Evolutionary conservation across 495 filamentous ascomycete species (phyloP), one percentile per base, ranked within the genome.

Genomic region (Friedmanniomyces endolithicus): DNA sequence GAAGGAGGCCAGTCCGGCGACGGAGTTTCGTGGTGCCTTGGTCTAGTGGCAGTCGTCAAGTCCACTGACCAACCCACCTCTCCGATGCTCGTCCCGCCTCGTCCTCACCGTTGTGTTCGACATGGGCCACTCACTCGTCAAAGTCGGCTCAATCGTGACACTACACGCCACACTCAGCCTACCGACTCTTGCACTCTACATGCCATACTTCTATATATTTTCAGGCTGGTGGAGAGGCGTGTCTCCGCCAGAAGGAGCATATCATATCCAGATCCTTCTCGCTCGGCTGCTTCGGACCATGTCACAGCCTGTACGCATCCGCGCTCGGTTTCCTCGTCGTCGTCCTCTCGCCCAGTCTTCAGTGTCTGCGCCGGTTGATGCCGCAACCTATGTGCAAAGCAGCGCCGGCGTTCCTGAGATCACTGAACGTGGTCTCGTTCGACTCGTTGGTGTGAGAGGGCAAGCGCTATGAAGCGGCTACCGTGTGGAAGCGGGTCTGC

Each of bases 11-110:
- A 50, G 49, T 8, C 12, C 11, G 58, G 29, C 37, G 31, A 54
- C 24, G 59, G 43, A 12, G 23, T 62, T 0, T 51, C 51, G 7
- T 62, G 41, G 31, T 47, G 22, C 35, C 50, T 62, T 25, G 55
- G 59, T 3, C 53, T 55, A 17, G 19, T 49, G 11, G 14, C 29
- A 7, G 7, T 33, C 23, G 57, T 48, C 12, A 50, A 49, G 22
- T 50, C 19, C 39, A n/a, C 45, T 43, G 12, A 29, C 14, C 48
- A 27, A 46, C 19, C 35, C 25, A 29, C n/a, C n/a, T 29, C 12
- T 41, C 7, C 17, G 6, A 23, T 53, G 35, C 23, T 23, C 3
- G 6, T 9, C 55, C 11, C 7, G 49, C 35, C 9, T 43, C 22
- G 39, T 44, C 25, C 50, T 53, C 27, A 29, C 50, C 48, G n/a